Base-by-base conservation (phyloP, 768 basidiomycete genomes). In the Kwoniella mangroviensis region DNA sequence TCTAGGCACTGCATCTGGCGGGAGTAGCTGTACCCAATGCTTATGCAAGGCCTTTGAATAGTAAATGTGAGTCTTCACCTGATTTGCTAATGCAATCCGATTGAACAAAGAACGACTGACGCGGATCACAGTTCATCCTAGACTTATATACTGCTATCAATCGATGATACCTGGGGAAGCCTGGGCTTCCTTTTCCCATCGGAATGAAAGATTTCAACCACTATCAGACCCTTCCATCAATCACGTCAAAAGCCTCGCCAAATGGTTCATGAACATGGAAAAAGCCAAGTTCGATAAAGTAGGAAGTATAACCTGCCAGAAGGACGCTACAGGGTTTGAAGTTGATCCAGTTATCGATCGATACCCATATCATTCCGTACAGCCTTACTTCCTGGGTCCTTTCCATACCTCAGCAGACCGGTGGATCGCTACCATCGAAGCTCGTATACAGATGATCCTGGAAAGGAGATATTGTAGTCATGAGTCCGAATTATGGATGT, bases 331-430 rank as follows among this genome's bases (percentile, higher is more conserved):
- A 15, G 45, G 19, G 45, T 40, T 61, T n/a, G 43, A 17, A 26
- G 54, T 74, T 15, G 70, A 67, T 21, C 72, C 60, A 24, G 7
- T 26, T 24, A 60, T 67, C 28, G 53, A 22, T 15, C 42, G 51
- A 24, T 9, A 26, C 15, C 62, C 49, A 19, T 12, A 12, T 6
- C 34, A 11, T 41, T 21, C 2, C 51, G 21, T 21, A 34, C 11
- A 1, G n/a, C 71, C 71, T 4, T 72, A 63, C 21, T 69, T 56
- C 41, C n/a, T 45, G 10, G 67, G 66, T 24, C 69, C 70, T n/a
- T 71, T 65, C 69, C n/a, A 22, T 13, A 63, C 65, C 10, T 41
- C 63, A 17, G 45, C 42, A 41, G 61, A 62, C 21, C 26, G 52
- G 10, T 62, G 66, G 42, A 12, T 75, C 22, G 54, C 40, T 40